Evolutionary conservation across 306 rosid species (phyloP).

Genomic region (Ceratonia siliqua): DNA sequence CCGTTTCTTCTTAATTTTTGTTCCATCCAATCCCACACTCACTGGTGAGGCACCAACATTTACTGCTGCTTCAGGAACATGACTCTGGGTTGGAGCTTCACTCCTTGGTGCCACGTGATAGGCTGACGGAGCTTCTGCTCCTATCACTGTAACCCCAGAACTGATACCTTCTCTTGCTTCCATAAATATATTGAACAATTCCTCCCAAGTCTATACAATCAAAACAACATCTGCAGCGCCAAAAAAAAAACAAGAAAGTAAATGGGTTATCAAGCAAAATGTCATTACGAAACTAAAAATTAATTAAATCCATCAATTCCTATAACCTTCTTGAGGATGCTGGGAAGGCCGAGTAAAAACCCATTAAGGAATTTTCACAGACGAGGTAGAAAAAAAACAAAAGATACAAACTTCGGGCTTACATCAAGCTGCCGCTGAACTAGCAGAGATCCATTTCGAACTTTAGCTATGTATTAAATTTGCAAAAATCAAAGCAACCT

Average conservation of each 20-base stretch:
- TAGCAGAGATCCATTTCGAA: slow-evolving; percentile 24
- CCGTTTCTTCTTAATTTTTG: slow-evolving; percentile 60
- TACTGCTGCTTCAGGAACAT: slow-evolving; percentile 24
- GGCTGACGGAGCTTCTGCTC: slow-evolving; percentile 77
- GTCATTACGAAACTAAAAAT: background rate
- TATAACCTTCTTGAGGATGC: slow-evolving; percentile 29
- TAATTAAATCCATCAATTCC: slow-evolving; percentile 22
- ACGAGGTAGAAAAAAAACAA: background rate
- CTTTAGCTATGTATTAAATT: slow-evolving; percentile 13
- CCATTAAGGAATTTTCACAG: slow-evolving; percentile 25
- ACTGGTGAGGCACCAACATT: slow-evolving; percentile 41
- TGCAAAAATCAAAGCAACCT: background rate
- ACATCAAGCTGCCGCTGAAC: slow-evolving; percentile 4
- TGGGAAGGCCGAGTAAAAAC: slow-evolving; percentile 29
- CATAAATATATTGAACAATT: slow-evolving; percentile 49
- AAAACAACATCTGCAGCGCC: slow-evolving; percentile 47
- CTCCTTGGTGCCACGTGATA: slow-evolving; percentile 77
- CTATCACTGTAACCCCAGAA: slow-evolving; percentile 71
- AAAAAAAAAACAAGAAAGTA: background rate
- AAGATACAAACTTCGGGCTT: slow-evolving; percentile 20
- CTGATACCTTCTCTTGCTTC: slow-evolving; percentile 70
- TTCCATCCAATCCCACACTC: slow-evolving; percentile 54
- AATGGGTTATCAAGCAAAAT: background rate
- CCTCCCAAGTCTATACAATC: slow-evolving; percentile 22
- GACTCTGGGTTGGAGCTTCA: slow-evolving; percentile 56